Percentiles rank a stretch among this genome's conserved stretches.
Evolutionary conservation across 306 rosid genomes (phyloP).

Genomic region (Castanopsis chinensis): DNA sequence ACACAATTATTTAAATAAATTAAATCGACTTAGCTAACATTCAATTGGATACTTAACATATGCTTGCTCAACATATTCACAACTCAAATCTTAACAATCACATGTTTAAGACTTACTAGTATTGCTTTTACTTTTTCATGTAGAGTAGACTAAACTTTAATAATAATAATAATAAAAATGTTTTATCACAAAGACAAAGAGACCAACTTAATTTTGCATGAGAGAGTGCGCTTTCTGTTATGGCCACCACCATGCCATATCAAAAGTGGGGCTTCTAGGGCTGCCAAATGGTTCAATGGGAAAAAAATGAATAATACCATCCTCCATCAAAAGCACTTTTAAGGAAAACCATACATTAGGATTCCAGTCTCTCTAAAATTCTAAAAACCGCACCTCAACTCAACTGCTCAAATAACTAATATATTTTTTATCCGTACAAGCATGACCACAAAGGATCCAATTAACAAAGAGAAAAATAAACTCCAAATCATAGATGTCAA

Average conservation of each 20-base stretch:
- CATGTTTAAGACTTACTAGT: too few relatives aligned
- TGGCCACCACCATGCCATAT: not conserved
- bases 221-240: not conserved
- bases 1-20: too few relatives aligned
- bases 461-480: not conserved
- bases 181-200: too few relatives aligned
- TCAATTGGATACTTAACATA: too few relatives aligned
- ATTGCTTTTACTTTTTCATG: too few relatives aligned
- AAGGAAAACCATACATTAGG: not conserved
- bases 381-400: too few relatives aligned
- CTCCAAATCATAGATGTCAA: not conserved
- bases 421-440: not conserved
- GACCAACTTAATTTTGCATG: too few relatives aligned
- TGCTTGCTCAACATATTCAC: too few relatives aligned
- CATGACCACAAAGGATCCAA: conserved; percentile 14
- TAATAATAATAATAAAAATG: too few relatives aligned
- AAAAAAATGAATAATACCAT: not conserved
- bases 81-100: too few relatives aligned
- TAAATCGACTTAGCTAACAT: too few relatives aligned
- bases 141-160: too few relatives aligned
- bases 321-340: not conserved
- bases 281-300: not conserved
- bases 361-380: not conserved
- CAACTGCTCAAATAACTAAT: not conserved
- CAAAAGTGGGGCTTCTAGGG: not conserved